Percentiles rank a stretch among this genome's conserved stretches.
phyloP scores from a whole-genome alignment of 2,329 filamentous ascomycete species.

The Westerdykella sp. region DNA sequence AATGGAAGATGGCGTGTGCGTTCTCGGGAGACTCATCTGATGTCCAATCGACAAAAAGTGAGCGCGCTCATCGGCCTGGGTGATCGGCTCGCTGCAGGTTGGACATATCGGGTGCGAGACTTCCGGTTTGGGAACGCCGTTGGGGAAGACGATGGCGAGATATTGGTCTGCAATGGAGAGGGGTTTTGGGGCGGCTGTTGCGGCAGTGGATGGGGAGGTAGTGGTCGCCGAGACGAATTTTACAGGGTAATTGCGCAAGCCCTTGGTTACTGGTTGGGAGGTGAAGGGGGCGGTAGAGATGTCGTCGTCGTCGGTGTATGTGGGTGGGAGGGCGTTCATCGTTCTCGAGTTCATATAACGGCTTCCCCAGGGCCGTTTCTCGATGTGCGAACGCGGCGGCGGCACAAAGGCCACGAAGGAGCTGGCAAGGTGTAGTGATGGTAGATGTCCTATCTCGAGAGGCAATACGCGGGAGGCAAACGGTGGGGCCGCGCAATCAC shows the following conservation, averaged over 20 bases:
- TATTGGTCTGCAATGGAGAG: constrained; percentile 56
- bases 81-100: constrained; percentile 34
- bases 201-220: constrained; percentile 8
- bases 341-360: no score
- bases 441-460: not conserved
- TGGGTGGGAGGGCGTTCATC: no score
- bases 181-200: constrained; percentile 37
- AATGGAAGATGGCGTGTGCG: constrained; percentile 65
- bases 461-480: constrained; percentile 8
- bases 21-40: constrained; percentile 63
- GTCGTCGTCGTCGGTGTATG: constrained; percentile 37
- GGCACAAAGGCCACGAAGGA: no score
- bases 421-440: no score
- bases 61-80: constrained; percentile 39
- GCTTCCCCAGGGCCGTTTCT: no score
- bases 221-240: constrained; percentile 49
- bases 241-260: constrained; percentile 55
- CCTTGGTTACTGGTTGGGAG: constrained; percentile 56
- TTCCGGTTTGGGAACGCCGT: constrained; percentile 21
- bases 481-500: constrained; percentile 16
- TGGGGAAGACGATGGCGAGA: constrained; percentile 59
- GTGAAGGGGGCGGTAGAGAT: constrained; percentile 55
- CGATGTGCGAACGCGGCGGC: no score
- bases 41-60: constrained; percentile 57
- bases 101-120: constrained; percentile 20